phyloP scores from a whole-genome alignment of 805 yeast species.

The Metschnikowia kunwiensis region DNA sequence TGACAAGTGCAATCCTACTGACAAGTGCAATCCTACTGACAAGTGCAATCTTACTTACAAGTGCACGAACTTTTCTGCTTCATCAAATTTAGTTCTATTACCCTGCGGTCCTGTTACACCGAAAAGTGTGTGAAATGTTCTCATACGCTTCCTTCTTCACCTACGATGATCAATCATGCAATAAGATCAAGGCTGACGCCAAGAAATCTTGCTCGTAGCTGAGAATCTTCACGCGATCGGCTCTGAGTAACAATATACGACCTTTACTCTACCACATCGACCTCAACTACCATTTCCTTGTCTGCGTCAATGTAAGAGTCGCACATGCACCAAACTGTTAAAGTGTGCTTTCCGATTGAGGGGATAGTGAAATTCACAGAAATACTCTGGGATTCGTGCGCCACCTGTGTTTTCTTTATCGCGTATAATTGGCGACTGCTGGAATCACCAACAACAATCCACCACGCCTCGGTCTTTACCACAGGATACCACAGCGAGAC shows the following conservation, averaged over 20 bases:
- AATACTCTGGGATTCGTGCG: slow-evolving; percentile 50
- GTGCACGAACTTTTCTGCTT: too few species aligned
- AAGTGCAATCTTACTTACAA: too few species aligned
- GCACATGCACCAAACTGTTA: slow-evolving; percentile 82
- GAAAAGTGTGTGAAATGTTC: too few species aligned
- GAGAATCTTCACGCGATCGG: too few species aligned
- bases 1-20: too few species aligned
- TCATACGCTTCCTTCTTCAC: too few species aligned
- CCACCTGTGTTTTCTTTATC: slow-evolving; percentile 59
- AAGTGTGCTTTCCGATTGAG: slow-evolving; percentile 54
- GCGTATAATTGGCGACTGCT: slow-evolving; percentile 61
- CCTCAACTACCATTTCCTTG: slow-evolving; percentile 62
- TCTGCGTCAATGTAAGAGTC: slow-evolving; percentile 94
- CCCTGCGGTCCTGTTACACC: too few species aligned
- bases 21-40: too few species aligned
- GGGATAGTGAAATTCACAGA: slow-evolving; percentile 57
- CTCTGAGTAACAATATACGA: background rate
- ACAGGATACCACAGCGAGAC: slow-evolving; percentile 58
- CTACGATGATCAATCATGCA: too few species aligned
- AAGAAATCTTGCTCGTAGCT: too few species aligned
- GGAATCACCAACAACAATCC: slow-evolving; percentile 80
- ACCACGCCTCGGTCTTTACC: slow-evolving; percentile 71
- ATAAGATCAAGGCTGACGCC: too few species aligned
- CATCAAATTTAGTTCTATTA: too few species aligned
- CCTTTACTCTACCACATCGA: slow-evolving; percentile 19